Percentiles rank a stretch among this genome's conserved stretches.
Evolutionary conservation across 257 asterid species (phyloP).

Genomic region (Solanum pimpinellifolium): DNA sequence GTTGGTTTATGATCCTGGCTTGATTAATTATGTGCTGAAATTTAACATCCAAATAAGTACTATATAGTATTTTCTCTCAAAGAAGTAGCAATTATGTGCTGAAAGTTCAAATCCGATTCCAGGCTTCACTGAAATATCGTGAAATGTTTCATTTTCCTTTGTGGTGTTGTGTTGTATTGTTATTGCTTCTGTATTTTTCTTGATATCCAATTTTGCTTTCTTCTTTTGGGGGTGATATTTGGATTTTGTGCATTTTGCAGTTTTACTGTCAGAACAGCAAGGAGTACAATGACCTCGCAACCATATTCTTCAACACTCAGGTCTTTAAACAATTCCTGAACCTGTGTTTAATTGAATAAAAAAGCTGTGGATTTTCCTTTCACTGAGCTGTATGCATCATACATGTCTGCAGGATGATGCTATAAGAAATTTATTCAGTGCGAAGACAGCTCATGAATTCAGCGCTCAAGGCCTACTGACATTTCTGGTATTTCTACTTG

Average conservation of each 20-base stretch:
- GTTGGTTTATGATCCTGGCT: not conserved
- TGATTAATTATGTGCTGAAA: not conserved
- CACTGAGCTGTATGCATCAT: conserved; percentile 12
- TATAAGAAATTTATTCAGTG: conserved; percentile 94
- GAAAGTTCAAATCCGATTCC: not conserved
- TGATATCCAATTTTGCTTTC: not conserved
- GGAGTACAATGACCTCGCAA: conserved; percentile 96
- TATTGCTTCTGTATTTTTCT: not conserved
- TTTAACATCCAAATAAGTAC: not conserved
- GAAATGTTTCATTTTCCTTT: not conserved
- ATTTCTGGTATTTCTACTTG: conserved; percentile 52
- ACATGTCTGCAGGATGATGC: conserved; percentile 83
- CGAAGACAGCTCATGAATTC: conserved; percentile 89
- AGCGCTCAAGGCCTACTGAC: conserved; percentile 89
- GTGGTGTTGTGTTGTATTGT: not conserved
- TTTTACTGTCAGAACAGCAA: conserved; percentile 61
- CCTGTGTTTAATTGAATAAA: not conserved
- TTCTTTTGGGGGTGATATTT: conserved; percentile 3
- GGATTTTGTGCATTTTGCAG: conserved; percentile 28
- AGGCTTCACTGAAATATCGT: not conserved
- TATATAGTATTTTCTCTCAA: not conserved
- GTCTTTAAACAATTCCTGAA: conserved; percentile 21
- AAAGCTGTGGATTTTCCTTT: not conserved
- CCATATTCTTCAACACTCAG: conserved; percentile 97
- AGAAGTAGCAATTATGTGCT: not conserved